Evolutionary conservation across 148 eudicot genomes (phyloP).

Genomic region (Cornus controversa): DNA sequence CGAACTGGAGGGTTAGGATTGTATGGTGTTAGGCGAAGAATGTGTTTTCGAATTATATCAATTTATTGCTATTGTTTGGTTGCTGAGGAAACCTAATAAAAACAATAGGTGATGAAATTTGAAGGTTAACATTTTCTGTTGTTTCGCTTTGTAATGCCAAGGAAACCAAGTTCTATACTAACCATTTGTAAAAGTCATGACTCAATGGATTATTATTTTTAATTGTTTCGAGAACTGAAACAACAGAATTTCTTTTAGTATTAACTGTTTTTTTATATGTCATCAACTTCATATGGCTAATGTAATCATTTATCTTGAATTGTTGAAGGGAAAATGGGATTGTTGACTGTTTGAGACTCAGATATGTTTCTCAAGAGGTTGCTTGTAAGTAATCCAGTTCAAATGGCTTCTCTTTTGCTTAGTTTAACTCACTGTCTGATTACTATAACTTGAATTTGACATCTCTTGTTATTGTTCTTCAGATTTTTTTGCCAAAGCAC

Average conservation of each 20-base stretch:
- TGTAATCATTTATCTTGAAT: constrained; percentile 9
- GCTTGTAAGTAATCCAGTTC: constrained; percentile 61
- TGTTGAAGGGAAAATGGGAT: constrained; percentile 53
- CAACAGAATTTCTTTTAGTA: background rate
- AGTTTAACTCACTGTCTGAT: background rate
- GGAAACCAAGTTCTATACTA: background rate
- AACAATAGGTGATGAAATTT: background rate
- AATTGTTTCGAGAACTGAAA: background rate
- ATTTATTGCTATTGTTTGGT: background rate
- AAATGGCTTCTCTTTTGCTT: background rate
- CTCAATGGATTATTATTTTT: background rate
- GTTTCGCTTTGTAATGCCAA: background rate
- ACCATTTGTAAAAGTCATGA: background rate
- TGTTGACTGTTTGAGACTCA: constrained; percentile 33
- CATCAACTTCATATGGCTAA: background rate
- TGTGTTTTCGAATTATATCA: background rate
- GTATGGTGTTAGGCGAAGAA: background rate
- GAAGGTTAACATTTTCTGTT: background rate
- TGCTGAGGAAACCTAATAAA: background rate
- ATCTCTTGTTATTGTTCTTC: constrained; percentile 22
- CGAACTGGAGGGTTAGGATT: background rate
- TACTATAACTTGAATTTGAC: background rate
- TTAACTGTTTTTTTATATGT: background rate
- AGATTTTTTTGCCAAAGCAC: constrained; percentile 53
- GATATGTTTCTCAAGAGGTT: constrained; percentile 42